Conservation (phyloP, 2,329 filamentous ascomycete genomes). For the Mycogone perniciosa region DNA sequence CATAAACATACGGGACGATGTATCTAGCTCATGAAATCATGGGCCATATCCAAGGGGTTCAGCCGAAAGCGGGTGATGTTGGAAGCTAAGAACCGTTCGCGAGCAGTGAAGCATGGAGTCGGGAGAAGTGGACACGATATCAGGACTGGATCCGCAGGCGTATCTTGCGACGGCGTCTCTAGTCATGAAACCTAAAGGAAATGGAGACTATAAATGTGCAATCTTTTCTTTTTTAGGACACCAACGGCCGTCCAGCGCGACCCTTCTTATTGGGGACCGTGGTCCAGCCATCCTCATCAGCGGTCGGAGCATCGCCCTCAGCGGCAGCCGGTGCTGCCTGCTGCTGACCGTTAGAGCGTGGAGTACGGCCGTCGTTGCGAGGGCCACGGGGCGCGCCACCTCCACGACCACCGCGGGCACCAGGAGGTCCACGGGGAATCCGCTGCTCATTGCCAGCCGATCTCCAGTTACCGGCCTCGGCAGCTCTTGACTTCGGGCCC, state of each 20-base stretch:
- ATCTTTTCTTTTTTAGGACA: conserved; percentile 25
- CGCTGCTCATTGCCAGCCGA: conserved; percentile 43
- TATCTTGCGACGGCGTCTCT: conserved; percentile 29
- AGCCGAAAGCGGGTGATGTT: conserved; percentile 4
- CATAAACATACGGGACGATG: background rate
- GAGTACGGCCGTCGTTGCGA: conserved; percentile 39
- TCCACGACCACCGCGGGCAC: conserved; percentile 37
- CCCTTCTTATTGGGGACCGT: conserved; percentile 41
- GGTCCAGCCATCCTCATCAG: conserved; percentile 59
- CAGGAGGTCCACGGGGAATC: conserved; percentile 39
- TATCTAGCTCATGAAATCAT: conserved; percentile 1
- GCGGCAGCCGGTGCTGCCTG: conserved; percentile 25
- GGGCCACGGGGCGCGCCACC: conserved; percentile 36
- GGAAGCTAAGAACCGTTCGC: conserved; percentile 1
- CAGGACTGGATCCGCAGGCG: conserved; percentile 17
- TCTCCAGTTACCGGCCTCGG: conserved; percentile 57
- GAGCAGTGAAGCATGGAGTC: conserved; percentile 5
- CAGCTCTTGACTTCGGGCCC: conserved; percentile 47
- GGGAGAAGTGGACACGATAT: conserved; percentile 10
- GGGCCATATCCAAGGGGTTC: conserved; percentile 12
- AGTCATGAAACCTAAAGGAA: conserved; percentile 30
- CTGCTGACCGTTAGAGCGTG: conserved; percentile 43
- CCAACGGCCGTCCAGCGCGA: conserved; percentile 28
- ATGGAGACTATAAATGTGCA: conserved; percentile 29
- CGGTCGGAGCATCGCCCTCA: conserved; percentile 29